Evolutionary conservation across 164 flowering plant species (phyloP).

Genomic region (Tinospora cordifolia): DNA sequence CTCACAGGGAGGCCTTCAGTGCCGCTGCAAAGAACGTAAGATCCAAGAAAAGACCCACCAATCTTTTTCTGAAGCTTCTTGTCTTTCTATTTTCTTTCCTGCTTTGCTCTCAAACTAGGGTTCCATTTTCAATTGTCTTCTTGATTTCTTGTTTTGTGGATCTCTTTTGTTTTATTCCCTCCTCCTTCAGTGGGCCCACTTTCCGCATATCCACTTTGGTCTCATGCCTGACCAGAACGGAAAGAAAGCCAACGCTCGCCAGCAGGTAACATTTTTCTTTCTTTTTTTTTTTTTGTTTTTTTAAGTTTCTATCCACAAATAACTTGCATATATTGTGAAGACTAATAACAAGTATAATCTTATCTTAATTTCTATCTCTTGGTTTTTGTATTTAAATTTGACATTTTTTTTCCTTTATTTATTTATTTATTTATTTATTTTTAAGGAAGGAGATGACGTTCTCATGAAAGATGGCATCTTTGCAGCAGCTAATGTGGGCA

Average conservation of each 20-base stretch:
- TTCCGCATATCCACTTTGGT: conserved; percentile 97
- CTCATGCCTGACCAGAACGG: conserved; percentile 78
- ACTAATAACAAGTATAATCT: neutral
- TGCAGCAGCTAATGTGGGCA: conserved; percentile 66
- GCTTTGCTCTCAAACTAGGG: conserved; percentile 12
- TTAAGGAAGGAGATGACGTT: conserved; percentile 67
- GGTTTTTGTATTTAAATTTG: neutral
- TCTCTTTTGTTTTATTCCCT: conserved; percentile 4
- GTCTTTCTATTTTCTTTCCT: neutral
- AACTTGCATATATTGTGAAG: neutral
- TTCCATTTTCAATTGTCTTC: neutral
- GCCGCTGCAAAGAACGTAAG: conserved; percentile 99
- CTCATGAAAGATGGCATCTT: conserved; percentile 69
- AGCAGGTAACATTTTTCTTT: conserved; percentile 42
- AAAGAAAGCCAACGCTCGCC: conserved; percentile 61
- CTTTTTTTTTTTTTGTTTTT: neutral
- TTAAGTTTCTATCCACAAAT: neutral
- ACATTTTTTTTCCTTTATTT: too few relatives aligned
- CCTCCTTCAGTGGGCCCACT: conserved; percentile 84
- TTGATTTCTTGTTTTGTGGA: conserved; percentile 16
- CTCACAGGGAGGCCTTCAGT: conserved; percentile 98
- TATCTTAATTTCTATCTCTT: neutral
- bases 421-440: too few relatives aligned
- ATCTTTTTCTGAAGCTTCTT: conserved; percentile 15
- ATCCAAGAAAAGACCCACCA: conserved; percentile 22